Evolutionary conservation across 1,284 basidiomycete genomes (phyloP).

Genomic region (Pterulicium gracile): DNA sequence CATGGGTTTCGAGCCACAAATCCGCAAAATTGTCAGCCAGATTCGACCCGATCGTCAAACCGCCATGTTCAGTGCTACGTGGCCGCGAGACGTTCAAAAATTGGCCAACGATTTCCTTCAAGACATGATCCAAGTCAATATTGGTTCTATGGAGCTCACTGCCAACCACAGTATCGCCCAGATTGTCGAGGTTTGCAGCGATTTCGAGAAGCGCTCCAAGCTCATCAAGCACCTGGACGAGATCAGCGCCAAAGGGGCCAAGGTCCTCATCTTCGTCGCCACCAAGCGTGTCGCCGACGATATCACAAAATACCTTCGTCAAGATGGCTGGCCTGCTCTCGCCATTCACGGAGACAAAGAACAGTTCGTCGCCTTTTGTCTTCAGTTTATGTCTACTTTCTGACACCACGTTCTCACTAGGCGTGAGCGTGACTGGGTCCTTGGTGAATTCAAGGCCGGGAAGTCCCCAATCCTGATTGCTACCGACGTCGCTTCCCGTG

Average conservation of each 20-base stretch:
- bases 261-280: constrained; percentile 97
- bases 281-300: constrained; percentile 98
- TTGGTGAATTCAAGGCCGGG: constrained; percentile 96
- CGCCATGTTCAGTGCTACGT: constrained; percentile 97
- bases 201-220: constrained; percentile 95
- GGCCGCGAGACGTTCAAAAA: constrained; percentile 99
- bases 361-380: constrained; percentile 49
- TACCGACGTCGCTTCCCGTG: constrained; percentile 97
- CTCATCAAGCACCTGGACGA: constrained; percentile 96
- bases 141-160: constrained; percentile 96
- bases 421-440: constrained; percentile 98
- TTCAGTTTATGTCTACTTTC: constrained; percentile 9
- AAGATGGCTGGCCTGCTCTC: constrained; percentile 97
- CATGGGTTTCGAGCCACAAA: constrained; percentile 99
- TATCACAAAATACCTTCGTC: constrained; percentile 92
- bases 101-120: constrained; percentile 92
- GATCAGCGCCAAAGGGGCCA: constrained; percentile 94
- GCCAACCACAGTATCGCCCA: constrained; percentile 98
- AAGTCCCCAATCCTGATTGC: constrained; percentile 97
- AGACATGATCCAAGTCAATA: constrained; percentile 98
- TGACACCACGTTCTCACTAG: constrained; percentile 28
- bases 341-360: constrained; percentile 99
- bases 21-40: constrained; percentile 95
- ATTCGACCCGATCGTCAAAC: constrained; percentile 95
- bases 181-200: constrained; percentile 93